These are phyloP conservation scores for Trifolium dubium DNA, from an alignment of 306 rosid species.

Conservation along the genomic window DNA sequence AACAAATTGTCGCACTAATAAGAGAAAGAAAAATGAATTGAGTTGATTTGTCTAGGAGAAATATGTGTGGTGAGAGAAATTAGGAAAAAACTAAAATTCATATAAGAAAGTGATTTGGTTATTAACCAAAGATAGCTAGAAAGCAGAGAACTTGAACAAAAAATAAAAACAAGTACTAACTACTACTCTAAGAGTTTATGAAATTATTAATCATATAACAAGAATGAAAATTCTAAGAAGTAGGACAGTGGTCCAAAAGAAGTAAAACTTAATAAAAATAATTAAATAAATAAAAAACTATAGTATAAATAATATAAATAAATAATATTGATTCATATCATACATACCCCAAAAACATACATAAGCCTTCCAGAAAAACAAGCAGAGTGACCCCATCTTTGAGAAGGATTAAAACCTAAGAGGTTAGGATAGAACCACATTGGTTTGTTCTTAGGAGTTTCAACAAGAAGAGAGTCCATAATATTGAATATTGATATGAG, in stretches of 20 bases:
- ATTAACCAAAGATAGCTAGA: constrained; percentile 54
- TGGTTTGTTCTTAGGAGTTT: constrained; percentile 73
- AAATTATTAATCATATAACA: constrained; percentile 37
- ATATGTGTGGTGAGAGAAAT: constrained; percentile 39
- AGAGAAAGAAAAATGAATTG: constrained; percentile 46
- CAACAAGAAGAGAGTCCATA: constrained; percentile 71
- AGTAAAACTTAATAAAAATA: not conserved
- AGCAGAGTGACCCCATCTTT: constrained; percentile 99
- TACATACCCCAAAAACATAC: constrained; percentile 90
- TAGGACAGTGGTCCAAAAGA: constrained; percentile 34
- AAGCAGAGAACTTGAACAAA: constrained; percentile 31
- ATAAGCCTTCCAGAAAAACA: constrained; percentile 68
- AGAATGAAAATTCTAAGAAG: constrained; percentile 27
- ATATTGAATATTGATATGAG: not conserved
- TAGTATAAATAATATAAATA: not conserved
- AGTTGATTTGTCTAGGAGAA: constrained; percentile 36
- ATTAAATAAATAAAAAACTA: not conserved
- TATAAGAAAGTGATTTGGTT: constrained; percentile 56
- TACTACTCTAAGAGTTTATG: constrained; percentile 15
- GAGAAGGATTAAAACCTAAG: constrained; percentile 79
- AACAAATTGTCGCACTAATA: constrained; percentile 47
- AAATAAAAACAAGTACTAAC: not conserved
- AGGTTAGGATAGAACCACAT: constrained; percentile 96
- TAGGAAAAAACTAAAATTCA: constrained; percentile 53
- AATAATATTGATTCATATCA: not conserved